Evolutionary conservation across 768 basidiomycete genomes (phyloP), one percentile per base, ranked within the genome.

Genomic region (Sporobolomyces phaffii): DNA sequence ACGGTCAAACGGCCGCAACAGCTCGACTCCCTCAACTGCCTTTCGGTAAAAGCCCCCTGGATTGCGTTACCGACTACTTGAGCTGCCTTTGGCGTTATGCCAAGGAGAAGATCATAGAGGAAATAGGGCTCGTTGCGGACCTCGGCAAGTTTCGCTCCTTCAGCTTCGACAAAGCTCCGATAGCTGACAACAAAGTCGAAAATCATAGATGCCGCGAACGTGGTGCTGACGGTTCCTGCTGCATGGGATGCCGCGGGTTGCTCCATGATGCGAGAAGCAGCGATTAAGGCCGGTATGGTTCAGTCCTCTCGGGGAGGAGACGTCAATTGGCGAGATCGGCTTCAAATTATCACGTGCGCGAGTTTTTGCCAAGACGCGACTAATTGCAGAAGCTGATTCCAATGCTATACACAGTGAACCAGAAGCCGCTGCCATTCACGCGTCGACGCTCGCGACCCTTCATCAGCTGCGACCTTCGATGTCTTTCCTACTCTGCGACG

Each of bases 221-320:
- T 91, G 11, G 86, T 87, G 82, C 78, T 92, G 60, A 91, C 89
- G 5, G 90, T 91, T 10, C 90, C 90, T 57, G 90, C 90, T 11
- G 90, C 90, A n/a, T 92, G 90, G 90, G 90, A 92, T 75, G 89
- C 87, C 1, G 85, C 82, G 67, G 90, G 88, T 0, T 90, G 88
- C 73, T 86, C 86, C 66, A 82, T 91, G 72, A 91, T 91, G 90
- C 83, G 90, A 26, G 86, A 86, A 50, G 88, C 88, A 41, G 89
- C 90, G 15, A 87, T 92, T 65, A 80, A 81, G 28, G 90, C 89
- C 5, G 87, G 87, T 0, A 81, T 92, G 10, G 90, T 91, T 17
- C 85, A 85, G 70, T 85, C 84, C 52, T 79, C 87, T 13, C 79
- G 81, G 47, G 85, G 87, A n/a, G 85, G 86, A 17, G 90, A 92